phyloP scores from a whole-genome alignment of 1,284 basidiomycete genomes.

The Stereum hirsutum region DNA sequence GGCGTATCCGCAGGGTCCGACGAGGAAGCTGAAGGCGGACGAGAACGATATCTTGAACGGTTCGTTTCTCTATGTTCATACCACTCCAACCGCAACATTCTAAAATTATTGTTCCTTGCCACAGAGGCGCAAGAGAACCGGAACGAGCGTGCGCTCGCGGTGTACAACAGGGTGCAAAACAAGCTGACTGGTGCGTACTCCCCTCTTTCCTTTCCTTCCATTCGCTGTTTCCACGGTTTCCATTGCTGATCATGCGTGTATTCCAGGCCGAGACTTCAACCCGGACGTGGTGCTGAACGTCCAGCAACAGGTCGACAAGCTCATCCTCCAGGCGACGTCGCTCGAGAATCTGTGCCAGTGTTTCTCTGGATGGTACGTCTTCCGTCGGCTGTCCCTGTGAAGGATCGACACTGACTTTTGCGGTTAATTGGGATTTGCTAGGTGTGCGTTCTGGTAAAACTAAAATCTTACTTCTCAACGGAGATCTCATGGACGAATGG shows the following conservation, averaged over 20 bases:
- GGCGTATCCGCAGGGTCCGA: slow-evolving; percentile 68
- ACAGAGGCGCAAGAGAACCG: slow-evolving; percentile 76
- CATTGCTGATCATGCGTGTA: slow-evolving; percentile 2
- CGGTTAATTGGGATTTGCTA: no score
- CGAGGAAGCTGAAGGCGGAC: slow-evolving; percentile 68
- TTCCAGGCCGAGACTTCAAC: slow-evolving; percentile 81
- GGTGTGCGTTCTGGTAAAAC: slow-evolving; percentile 34
- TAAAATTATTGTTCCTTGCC: no score
- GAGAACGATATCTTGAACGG: slow-evolving; percentile 81
- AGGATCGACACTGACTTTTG: neutral
- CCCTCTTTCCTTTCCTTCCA: slow-evolving; percentile 5
- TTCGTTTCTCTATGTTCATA: slow-evolving; percentile 18
- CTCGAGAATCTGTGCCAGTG: slow-evolving; percentile 93
- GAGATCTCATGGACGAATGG: no score
- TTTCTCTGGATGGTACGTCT: slow-evolving; percentile 86
- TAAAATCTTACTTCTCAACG: no score
- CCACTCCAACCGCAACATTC: no score
- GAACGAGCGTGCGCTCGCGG: slow-evolving; percentile 82
- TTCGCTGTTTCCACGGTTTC: no score
- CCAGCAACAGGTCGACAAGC: slow-evolving; percentile 76
- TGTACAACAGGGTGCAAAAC: slow-evolving; percentile 88
- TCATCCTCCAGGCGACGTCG: slow-evolving; percentile 86
- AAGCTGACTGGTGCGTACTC: slow-evolving; percentile 76
- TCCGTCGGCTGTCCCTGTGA: neutral
- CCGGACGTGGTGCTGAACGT: slow-evolving; percentile 69